Evolutionary conservation across 1,284 basidiomycete species (phyloP).

Genomic region (Phellopilus nigrolimitatus): DNA sequence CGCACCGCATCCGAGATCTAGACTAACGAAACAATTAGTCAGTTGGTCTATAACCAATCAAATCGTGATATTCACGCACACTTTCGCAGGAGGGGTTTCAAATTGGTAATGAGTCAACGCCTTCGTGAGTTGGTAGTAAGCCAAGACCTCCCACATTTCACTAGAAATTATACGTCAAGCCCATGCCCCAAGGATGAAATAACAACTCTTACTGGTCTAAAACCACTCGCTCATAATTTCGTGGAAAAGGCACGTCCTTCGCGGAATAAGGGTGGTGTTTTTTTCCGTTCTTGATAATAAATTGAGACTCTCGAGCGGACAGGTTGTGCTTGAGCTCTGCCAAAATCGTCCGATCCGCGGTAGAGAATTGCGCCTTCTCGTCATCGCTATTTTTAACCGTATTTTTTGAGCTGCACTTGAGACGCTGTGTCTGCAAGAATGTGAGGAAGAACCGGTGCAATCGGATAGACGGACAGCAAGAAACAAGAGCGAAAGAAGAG

Average conservation of each 20-base stretch:
- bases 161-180: no score
- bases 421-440: not conserved
- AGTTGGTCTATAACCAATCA: slow-evolving; percentile 9
- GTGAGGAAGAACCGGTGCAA: not conserved
- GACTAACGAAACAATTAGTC: slow-evolving; percentile 30
- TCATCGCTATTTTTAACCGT: not conserved
- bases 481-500: not conserved
- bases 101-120: slow-evolving; percentile 62
- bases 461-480: not conserved
- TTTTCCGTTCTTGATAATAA: slow-evolving; percentile 31
- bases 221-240: slow-evolving; percentile 54
- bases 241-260: slow-evolving; percentile 58
- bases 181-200: slow-evolving; percentile 22
- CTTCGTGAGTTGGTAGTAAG: slow-evolving; percentile 46
- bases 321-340: slow-evolving; percentile 9
- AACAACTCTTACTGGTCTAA: slow-evolving; percentile 63
- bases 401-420: not conserved
- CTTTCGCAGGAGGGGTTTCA: slow-evolving; percentile 49
- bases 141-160: slow-evolving; percentile 64
- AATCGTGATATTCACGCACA: slow-evolving; percentile 38
- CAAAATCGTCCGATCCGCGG: slow-evolving; percentile 9
- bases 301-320: slow-evolving; percentile 12
- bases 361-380: slow-evolving; percentile 4
- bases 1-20: slow-evolving; percentile 67
- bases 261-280: slow-evolving; percentile 49